These are phyloP conservation scores for Chernovozyma aurita DNA, from an alignment of 1,139 yeast genomes.

Conservation along the genomic window DNA sequence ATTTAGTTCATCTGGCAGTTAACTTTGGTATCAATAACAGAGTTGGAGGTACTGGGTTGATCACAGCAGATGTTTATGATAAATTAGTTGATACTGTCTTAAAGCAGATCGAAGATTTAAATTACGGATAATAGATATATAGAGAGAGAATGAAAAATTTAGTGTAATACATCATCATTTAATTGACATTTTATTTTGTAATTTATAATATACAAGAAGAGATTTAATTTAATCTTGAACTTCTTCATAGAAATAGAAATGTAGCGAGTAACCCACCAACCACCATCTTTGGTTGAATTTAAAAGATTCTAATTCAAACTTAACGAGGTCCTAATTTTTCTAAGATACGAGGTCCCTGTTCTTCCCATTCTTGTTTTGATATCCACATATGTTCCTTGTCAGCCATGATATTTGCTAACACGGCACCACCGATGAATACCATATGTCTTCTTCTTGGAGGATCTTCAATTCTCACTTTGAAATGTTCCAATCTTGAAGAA, in stretches of 20 bases:
- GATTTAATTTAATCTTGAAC: no score
- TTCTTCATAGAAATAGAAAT: background rate
- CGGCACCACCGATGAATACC: conserved; percentile 99
- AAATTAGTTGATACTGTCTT: conserved; percentile 38
- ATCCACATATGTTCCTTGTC: conserved; percentile 99
- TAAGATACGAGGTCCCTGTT: conserved; percentile 83
- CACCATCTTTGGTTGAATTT: no score
- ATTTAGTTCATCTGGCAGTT: conserved; percentile 72
- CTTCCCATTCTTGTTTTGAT: conserved; percentile 95
- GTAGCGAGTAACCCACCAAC: no score
- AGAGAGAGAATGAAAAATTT: conserved; percentile 1
- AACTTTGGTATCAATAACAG: conserved; percentile 53
- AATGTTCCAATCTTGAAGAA: conserved; percentile 80
- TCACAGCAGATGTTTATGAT: conserved; percentile 39
- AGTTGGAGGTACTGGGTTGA: conserved; percentile 29
- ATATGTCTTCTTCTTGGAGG: conserved; percentile 99
- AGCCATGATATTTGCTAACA: conserved; percentile 95
- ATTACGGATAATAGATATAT: conserved; percentile 22
- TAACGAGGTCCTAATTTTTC: conserved; percentile 91
- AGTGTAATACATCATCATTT: no score
- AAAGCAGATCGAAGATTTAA: conserved; percentile 35
- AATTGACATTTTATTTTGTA: no score
- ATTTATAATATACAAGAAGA: conserved; percentile 8
- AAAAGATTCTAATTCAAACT: conserved; percentile 6
- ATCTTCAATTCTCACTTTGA: conserved; percentile 95